These are phyloP conservation scores for Beta lomatogona DNA, from an alignment of 179 eudicot species.

Conservation along the genomic window DNA sequence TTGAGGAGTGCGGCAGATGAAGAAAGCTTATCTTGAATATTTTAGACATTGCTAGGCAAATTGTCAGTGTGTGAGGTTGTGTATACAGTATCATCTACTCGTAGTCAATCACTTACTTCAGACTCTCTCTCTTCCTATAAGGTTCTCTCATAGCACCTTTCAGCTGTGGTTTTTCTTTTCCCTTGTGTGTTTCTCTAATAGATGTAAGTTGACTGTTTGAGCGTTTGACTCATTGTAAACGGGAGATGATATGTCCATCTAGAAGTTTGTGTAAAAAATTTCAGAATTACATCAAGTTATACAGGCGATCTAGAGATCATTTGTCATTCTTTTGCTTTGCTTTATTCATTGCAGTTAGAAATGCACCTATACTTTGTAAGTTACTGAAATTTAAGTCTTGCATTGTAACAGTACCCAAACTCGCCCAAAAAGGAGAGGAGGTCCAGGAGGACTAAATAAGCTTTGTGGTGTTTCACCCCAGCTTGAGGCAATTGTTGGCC, in stretches of 20 bases:
- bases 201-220: no score
- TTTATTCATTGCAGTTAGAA: background rate
- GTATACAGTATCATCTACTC: background rate
- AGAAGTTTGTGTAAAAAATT: background rate
- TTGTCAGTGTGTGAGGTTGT: background rate
- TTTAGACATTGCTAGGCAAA: background rate
- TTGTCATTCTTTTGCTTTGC: background rate
- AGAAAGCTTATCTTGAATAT: background rate
- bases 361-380: background rate
- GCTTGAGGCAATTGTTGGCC: conserved; percentile 83
- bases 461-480: conserved; percentile 85
- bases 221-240: background rate
- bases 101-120: background rate
- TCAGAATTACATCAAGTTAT: background rate
- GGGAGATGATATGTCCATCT: background rate
- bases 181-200: background rate
- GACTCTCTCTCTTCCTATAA: background rate
- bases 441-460: conserved; percentile 93
- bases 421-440: conserved; percentile 79
- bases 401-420: conserved; percentile 47
- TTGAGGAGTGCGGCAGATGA: background rate
- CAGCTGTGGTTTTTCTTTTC: background rate
- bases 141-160: background rate
- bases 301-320: background rate
- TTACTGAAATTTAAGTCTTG: background rate